Percentiles rank a stretch among this genome's conserved stretches.
These are phyloP conservation scores for Xylariaceae sp. DNA, from an alignment of 2,329 filamentous ascomycete genomes.

Conservation along the genomic window DNA sequence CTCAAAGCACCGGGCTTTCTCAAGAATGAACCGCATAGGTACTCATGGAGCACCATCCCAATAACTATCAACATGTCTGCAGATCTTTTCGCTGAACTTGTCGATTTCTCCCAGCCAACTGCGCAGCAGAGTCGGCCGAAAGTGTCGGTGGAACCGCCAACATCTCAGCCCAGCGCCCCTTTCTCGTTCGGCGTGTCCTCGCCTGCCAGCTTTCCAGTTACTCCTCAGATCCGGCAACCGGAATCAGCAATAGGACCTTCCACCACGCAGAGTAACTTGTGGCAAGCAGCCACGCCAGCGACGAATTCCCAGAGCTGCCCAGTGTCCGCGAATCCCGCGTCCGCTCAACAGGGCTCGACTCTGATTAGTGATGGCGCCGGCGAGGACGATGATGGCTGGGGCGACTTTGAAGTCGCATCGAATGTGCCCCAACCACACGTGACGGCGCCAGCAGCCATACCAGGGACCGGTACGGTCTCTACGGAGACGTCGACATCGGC, in stretches of 20 bases:
- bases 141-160: constrained; percentile 2
- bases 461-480: neutral
- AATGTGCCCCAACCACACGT: constrained; percentile 17
- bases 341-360: constrained; percentile 6
- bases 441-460: constrained; percentile 12
- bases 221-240: constrained; percentile 3
- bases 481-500: constrained; percentile 4
- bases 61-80: constrained; percentile 45
- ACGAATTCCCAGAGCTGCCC: constrained; percentile 8
- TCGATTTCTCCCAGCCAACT: constrained; percentile 31
- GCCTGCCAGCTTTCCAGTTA: neutral
- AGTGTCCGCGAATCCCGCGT: constrained; percentile 2
- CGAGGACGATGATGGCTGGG: constrained; percentile 58
- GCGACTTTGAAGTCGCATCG: constrained; percentile 57
- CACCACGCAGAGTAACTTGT: no score
- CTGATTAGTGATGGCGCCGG: constrained; percentile 35
- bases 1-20: neutral
- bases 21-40: neutral
- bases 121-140: constrained; percentile 12
- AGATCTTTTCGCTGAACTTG: constrained; percentile 59
- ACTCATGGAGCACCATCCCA: neutral
- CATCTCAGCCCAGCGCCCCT: constrained; percentile 6
- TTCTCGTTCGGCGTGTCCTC: constrained; percentile 11
- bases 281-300: constrained; percentile 22
- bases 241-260: constrained; percentile 22